Evolutionary conservation across 257 asterid species (phyloP), one percentile per base, ranked within the genome.

Genomic region (Solanum medicagineum): DNA sequence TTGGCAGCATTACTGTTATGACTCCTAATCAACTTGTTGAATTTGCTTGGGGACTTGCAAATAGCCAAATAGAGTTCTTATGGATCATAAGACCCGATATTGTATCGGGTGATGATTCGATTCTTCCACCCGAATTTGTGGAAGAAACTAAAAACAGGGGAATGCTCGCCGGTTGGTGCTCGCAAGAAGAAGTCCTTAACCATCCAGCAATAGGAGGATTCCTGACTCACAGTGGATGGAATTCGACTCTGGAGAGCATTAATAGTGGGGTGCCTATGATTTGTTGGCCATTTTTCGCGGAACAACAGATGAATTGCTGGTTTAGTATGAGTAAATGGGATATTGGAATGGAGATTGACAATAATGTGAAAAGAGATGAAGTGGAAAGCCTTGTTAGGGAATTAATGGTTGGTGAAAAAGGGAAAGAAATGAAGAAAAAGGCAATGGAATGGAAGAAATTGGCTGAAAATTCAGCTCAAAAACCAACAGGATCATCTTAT

Each of bases 281-380:
- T 6, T 85, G 45, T 45, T 85, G 87, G 75, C 87, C 87, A 5
- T 57, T 63, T 75, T 60, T 85, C 16, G 87, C 84, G 10, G 87
- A 85, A 20, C 87, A 85, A 19, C 69, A 16, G 0, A 80, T 60
- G 3, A 85, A 85, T 36, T 63, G 73, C 29, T 57, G 77, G 81
- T 71, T 3, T 57, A 57, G n/a, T 14, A 19, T 44, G 5, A 54
- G 26, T 22, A 20, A 20, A 57, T 57, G 13, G 63, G 26, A 22
- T 20, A 3, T 57, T 20, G 26, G 65, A 57, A 57, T 57, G 65
- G 65, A 57, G 6, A 57, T 57, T 57, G 65, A 57, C 4, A 57
- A 57, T 57, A 57, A 57, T 57, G 65, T 57, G 65, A 57, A 57
- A 20, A 57, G 65, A 13, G 65, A 57, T 57, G 63, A 57, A 57